Conservation (phyloP, 176 grass and related monocot genomes). For the Rhynchospora pubera region DNA sequence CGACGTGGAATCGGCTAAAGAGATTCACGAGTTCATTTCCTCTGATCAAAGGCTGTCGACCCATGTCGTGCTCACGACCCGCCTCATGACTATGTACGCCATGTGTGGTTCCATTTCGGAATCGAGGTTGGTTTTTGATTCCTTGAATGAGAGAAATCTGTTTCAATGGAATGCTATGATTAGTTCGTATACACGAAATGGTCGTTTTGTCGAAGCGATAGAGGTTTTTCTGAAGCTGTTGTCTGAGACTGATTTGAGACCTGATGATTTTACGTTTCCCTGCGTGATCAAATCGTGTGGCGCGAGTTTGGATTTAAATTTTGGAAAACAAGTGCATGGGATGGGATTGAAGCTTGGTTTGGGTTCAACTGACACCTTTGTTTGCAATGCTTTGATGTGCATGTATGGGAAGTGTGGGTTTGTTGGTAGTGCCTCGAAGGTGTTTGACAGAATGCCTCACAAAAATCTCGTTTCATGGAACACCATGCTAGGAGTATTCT, state of each 20-base stretch:
- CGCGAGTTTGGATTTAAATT: constrained; percentile 3
- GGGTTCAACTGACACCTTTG: constrained; percentile 27
- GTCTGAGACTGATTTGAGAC: constrained; percentile 5
- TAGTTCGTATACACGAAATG: constrained; percentile 25
- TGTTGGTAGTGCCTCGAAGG: constrained; percentile 25
- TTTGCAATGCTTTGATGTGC: constrained; percentile 42
- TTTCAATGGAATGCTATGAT: constrained; percentile 57
- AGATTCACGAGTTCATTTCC: constrained; percentile 24
- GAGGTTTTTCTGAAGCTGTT: constrained; percentile 29
- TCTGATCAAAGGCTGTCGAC: constrained; percentile 10
- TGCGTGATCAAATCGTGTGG: constrained; percentile 42
- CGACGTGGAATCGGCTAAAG: constrained; percentile 16
- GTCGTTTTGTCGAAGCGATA: constrained; percentile 24
- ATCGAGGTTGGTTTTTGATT: constrained; percentile 21
- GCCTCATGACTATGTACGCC: constrained; percentile 43
- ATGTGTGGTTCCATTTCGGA: constrained; percentile 20
- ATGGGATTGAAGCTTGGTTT: constrained; percentile 41
- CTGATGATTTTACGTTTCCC: constrained; percentile 41
- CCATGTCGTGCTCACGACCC: constrained; percentile 35
- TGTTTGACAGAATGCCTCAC: constrained; percentile 32
- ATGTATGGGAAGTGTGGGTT: constrained; percentile 52
- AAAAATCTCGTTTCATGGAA: constrained; percentile 73
- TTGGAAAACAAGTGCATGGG: constrained; percentile 36
- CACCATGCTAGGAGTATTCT: constrained; percentile 43
- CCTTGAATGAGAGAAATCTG: constrained; percentile 16